A percentile compares a stretch with the other conserved stretches of the same genome.
Evolutionary conservation across 2,329 filamentous ascomycete species (phyloP).

Genomic region (Penicillium sp.): DNA sequence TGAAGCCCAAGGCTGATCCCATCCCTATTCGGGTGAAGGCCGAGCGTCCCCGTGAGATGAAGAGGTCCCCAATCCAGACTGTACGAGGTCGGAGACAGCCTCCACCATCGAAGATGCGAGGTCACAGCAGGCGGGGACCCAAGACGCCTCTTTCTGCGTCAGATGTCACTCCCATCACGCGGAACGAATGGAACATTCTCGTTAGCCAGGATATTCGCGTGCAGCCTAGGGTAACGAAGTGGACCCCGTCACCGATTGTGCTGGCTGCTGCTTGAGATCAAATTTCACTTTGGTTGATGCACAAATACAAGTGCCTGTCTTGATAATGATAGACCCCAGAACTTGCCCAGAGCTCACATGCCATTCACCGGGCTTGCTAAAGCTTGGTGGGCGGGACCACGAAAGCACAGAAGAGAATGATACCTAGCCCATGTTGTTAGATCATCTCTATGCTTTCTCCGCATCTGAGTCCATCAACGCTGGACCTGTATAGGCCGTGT

Average conservation of each 20-base stretch:
- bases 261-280: conserved; percentile 28
- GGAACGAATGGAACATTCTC: conserved; percentile 45
- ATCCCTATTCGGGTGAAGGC: conserved; percentile 1
- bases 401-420: not conserved
- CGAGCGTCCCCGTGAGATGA: conserved; percentile 2
- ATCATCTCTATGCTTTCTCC: not conserved
- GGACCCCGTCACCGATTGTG: conserved; percentile 38
- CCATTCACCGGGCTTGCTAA: not conserved
- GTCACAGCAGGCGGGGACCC: conserved; percentile 29
- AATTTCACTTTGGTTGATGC: not conserved
- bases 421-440: not conserved
- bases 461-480: not conserved
- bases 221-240: conserved; percentile 38
- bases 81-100: conserved; percentile 26
- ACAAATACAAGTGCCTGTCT: not conserved
- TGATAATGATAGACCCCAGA: not conserved
- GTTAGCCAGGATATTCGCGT: conserved; percentile 32
- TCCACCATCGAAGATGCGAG: conserved; percentile 19
- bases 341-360: not conserved
- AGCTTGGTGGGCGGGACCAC: not conserved
- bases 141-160: conserved; percentile 45
- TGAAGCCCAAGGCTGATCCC: conserved; percentile 5
- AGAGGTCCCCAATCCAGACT: conserved; percentile 22
- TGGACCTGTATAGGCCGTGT: not conserved
- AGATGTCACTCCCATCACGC: conserved; percentile 45